Evolutionary conservation across 1,284 basidiomycete species (phyloP), one percentile per base, ranked within the genome.

Genomic region (Rhodotorula sp.): DNA sequence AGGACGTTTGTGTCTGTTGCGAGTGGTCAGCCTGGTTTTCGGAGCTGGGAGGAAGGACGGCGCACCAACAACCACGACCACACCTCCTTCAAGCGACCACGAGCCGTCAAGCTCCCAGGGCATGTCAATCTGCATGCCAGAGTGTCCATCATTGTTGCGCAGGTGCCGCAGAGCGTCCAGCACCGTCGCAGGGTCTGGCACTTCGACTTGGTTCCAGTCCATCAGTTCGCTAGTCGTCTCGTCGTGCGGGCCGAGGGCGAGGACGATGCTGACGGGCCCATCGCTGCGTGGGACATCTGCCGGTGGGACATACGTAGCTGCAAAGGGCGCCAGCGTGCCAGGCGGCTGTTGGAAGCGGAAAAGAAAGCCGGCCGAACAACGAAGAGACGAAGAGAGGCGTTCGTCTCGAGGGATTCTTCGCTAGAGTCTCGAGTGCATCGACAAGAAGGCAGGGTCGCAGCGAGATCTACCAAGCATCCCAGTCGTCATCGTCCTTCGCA

Each of bases 131-230:
- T 65, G 36, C 66, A 66, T 68, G 17, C 24, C 56, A 2, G n/a
- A 64, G 44, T 46, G 9, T 13, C 58, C 55, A n/a, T 59, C 63
- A 6, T 56, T 46, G 5, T 55, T 34, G 4, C 64, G 59, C 36
- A 64, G 39, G 36, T 19, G 57, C 19, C 59, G 55, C 20, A 72
- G 65, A 0, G 90, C 88, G 55, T 93, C 80, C 1, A 88, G 81
- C 0, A 90, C 86, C 67, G 89, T 85, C 78, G 94, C 92, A 2
- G 88, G 88, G 61, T 87, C 85, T 20, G 20, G 24, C 51, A 55
- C 5, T 29, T 48, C 20, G n/a, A 24, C 11, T 58, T 49, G 3
- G 53, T 61, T 55, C 48, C 57, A 4, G 5, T 72, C 71, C 71
- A 72, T 72, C 58, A 49, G 7, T n/a, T 51, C 57, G 17, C 9